A percentile compares a stretch with the other conserved stretches of the same genome.
These are phyloP conservation scores for Saturnispora saitoi DNA, from an alignment of 805 yeast species.

Conservation along the genomic window DNA sequence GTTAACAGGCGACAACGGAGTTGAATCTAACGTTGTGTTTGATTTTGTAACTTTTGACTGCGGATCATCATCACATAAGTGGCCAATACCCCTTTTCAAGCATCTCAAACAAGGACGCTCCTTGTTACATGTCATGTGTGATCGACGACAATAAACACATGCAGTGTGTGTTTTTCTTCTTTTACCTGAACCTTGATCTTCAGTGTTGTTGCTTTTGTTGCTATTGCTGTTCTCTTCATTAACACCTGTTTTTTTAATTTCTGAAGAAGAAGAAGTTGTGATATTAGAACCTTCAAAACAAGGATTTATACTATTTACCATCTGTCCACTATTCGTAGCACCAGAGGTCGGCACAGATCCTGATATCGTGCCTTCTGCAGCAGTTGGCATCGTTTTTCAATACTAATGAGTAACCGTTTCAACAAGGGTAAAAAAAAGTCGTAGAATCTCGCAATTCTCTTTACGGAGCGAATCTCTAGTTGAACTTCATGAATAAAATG, in stretches of 20 bases:
- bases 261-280: not conserved
- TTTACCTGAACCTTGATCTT: not conserved
- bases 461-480: not conserved
- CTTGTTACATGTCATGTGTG: constrained; percentile 91
- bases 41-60: constrained; percentile 7
- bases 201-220: not conserved
- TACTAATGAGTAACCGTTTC: not conserved
- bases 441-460: constrained; percentile 1
- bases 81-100: constrained; percentile 79
- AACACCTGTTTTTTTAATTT: not conserved
- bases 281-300: not conserved
- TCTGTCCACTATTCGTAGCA: not conserved
- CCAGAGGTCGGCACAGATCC: not conserved
- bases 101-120: constrained; percentile 73
- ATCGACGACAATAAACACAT: constrained; percentile 84
- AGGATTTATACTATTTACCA: not conserved
- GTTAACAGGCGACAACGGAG: not conserved
- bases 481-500: too few relatives aligned
- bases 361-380: not conserved
- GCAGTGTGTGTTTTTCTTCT: constrained; percentile 51
- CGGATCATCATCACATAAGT: constrained; percentile 74
- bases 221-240: not conserved
- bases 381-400: not conserved
- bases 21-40: not conserved
- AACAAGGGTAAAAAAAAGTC: not conserved